These are phyloP conservation scores for Hansfordia pulvinata DNA, from an alignment of 2,329 filamentous ascomycete genomes.

Conservation along the genomic window DNA sequence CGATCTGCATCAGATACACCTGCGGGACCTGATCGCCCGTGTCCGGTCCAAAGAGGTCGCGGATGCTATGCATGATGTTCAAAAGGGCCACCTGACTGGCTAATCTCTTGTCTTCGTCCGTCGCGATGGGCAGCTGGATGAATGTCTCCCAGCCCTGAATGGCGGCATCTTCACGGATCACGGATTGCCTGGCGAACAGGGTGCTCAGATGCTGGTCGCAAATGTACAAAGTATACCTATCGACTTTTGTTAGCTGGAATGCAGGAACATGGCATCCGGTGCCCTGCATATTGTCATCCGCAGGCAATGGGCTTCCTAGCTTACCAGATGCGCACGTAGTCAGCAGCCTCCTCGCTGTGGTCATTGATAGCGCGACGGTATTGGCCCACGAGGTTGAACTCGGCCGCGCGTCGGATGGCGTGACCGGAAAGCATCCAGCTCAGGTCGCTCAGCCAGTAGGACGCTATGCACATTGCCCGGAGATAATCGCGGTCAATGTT, in stretches of 20 bases:
- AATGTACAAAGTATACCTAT: constrained; percentile 25
- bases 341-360: constrained; percentile 27
- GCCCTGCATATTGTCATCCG: too few relatives aligned
- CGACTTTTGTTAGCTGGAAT: too few relatives aligned
- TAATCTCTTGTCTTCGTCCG: constrained; percentile 39
- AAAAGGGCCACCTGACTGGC: constrained; percentile 44
- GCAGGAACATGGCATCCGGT: too few relatives aligned
- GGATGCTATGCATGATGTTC: constrained; percentile 39
- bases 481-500: constrained; percentile 32
- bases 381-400: constrained; percentile 28
- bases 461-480: constrained; percentile 43
- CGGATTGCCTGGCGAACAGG: constrained; percentile 42
- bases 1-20: constrained; percentile 33
- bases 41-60: constrained; percentile 41
- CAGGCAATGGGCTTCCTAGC: too few relatives aligned
- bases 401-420: constrained; percentile 33
- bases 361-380: constrained; percentile 24
- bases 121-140: constrained; percentile 34
- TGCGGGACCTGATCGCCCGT: constrained; percentile 34
- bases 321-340: constrained; percentile 47
- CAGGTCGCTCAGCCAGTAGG: constrained; percentile 49
- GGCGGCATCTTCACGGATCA: constrained; percentile 42
- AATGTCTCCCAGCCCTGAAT: constrained; percentile 45
- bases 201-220: constrained; percentile 46
- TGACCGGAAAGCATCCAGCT: constrained; percentile 48